Evolutionary conservation across 768 basidiomycete genomes (phyloP), one percentile per base, ranked within the genome.

Genomic region (Boletellus ananiceps): DNA sequence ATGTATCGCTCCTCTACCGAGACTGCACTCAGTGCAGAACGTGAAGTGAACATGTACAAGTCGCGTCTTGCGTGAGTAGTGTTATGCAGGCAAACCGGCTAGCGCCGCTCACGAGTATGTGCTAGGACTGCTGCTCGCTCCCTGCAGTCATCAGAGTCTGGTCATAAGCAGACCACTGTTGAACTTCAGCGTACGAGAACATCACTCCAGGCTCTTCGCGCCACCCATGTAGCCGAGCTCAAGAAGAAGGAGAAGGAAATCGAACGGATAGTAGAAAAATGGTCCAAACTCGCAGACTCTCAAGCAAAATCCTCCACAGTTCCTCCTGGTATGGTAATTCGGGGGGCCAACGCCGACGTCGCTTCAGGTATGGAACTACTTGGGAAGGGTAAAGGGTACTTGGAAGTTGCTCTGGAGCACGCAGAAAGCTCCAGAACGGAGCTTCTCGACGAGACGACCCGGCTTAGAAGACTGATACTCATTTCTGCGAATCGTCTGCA

Each of bases 191-290:
- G 86, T 21, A 81, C 83, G n/a, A 79, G 84, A 39, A 77, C 80
- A 1, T 66, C 81, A 0, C 60, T 93, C 11, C 87, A 88, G 54
- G 79, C 79, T 9, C 71, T 88, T 12, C 82, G 91, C 21, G 74
- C 81, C 35, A 78, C 83, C 0, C 80, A 89, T 53, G 75, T 80
- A 49, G 73, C 75, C 32, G 91, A 93, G 62, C 63, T 89, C 31
- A 90, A 84, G 75, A 87, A 86, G 73, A 80, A 79, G 59, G 90
- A 93, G 57, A 85, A 84, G 56, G 89, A 93, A 35, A 67, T 83
- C 15, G 89, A 92, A 57, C 76, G 82, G 15, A 81, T 86, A 62
- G 56, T 78, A 23, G 89, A 92, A 42, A 82, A 80, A 55, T 90
- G 87, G 86, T 70, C 74, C 25, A 90, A 83, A 61, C 63, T 92